Evolutionary conservation across 2,329 filamentous ascomycete genomes (phyloP).

Genomic region (Colletotrichum limetticola): DNA sequence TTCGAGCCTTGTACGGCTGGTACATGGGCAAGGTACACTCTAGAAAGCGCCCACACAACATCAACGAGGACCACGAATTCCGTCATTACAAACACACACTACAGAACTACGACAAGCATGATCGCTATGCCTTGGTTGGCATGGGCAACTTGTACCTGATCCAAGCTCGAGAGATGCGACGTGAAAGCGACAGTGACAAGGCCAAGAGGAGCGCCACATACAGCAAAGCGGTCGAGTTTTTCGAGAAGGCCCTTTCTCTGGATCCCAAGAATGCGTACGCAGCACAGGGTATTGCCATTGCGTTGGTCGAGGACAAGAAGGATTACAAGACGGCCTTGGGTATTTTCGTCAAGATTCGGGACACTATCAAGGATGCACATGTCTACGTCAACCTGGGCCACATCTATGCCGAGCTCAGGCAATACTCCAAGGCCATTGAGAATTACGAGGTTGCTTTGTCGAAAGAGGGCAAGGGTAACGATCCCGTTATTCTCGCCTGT

Average conservation of each 20-base stretch:
- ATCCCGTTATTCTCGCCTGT: conserved; percentile 84
- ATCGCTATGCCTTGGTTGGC: conserved; percentile 93
- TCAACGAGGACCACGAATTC: conserved; percentile 90
- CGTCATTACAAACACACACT: conserved; percentile 97
- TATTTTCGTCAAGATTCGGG: conserved; percentile 89
- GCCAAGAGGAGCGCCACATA: conserved; percentile 90
- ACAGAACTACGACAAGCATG: conserved; percentile 95
- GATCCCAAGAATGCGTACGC: conserved; percentile 96
- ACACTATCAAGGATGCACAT: conserved; percentile 88
- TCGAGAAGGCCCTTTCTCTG: conserved; percentile 95
- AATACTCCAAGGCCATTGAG: conserved; percentile 92
- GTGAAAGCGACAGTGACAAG: conserved; percentile 88
- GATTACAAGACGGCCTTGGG: conserved; percentile 84
- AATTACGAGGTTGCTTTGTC: conserved; percentile 89
- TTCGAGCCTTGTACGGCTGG: conserved; percentile 94
- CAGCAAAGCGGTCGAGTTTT: conserved; percentile 94
- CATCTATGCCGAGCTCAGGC: conserved; percentile 88
- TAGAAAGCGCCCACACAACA: conserved; percentile 82
- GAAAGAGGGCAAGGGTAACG: conserved; percentile 78
- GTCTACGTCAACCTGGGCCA: conserved; percentile 95
- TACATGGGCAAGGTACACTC: conserved; percentile 84
- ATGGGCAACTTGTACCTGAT: conserved; percentile 95
- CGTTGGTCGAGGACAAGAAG: conserved; percentile 93
- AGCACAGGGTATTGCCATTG: conserved; percentile 94
- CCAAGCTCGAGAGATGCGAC: conserved; percentile 92